Evolutionary conservation across 164 flowering plant species (phyloP), one percentile per base, ranked within the genome.

Genomic region (Liquidambar formosana): DNA sequence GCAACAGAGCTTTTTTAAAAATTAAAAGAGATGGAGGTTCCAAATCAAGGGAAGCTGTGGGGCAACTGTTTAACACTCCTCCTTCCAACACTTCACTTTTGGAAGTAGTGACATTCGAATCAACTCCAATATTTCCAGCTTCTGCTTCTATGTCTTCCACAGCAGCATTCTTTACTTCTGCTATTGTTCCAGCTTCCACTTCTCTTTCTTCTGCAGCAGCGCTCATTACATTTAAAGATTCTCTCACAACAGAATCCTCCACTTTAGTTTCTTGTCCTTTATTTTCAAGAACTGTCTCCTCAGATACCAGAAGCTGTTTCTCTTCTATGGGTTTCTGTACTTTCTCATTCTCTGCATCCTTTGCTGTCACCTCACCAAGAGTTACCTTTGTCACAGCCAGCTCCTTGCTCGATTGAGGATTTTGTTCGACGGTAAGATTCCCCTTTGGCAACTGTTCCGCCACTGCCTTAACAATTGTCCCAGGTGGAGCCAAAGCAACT

Each of bases 401-500:
- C 68, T 78, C 85, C 44, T 68, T 76, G 67, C 63, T 76, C 22
- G 10, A 71, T 48, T 67, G 70, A 62, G 69, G 68, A 67, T 60
- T 76, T 61, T 65, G 69, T 70, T 74, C 85, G 12, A 63, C 16
- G 0, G 41, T 19, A 66, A 44, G 9, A 75, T 68, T 71, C 59
- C 67, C n/a, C 75, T 78, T 82, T 27, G 90, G 83, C 57, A 73
- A 77, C 70, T 87, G 85, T 68, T 85, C 92, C 10, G 78, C 69
- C 44, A 80, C 88, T 19, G 85, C 88, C 78, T 88, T 92, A 51
- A 84, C 87, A 70, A 92, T 87, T n/a, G 89, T 85, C 52, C 97
- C 97, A 47, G 97, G 97, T 28, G 90, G 93, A 62, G 95, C 95
- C 70, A 92, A 72, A 58, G 95, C 97, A 77, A 92, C 95, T 71